phyloP scores from a whole-genome alignment of 23 red algal genomes.

The Gracilaria domingensis region DNA sequence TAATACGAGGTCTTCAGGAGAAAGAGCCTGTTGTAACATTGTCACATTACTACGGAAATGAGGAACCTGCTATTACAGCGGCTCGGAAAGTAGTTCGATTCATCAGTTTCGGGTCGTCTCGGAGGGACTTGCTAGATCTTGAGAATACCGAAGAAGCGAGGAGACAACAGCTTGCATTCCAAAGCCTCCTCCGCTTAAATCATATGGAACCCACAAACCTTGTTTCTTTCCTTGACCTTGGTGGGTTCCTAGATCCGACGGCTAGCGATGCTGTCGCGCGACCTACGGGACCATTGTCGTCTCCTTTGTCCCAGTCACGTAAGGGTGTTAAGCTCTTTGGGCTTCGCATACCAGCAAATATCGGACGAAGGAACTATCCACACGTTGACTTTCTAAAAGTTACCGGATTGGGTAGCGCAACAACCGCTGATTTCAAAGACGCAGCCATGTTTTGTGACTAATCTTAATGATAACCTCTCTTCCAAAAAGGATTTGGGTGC shows the following conservation, averaged over 20 bases:
- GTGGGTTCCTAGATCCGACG: conserved; percentile 77
- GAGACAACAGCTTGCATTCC: conserved; percentile 78
- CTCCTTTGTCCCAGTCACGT: conserved; percentile 68
- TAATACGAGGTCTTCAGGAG: conserved; percentile 74
- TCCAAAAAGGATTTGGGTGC: conserved; percentile 52
- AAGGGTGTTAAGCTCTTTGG: conserved; percentile 61
- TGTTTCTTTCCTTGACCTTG: conserved; percentile 64
- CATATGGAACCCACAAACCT: conserved; percentile 63
- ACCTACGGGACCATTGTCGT: conserved; percentile 70
- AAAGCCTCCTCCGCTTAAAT: conserved; percentile 63
- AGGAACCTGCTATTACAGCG: conserved; percentile 38
- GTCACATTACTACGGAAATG: conserved; percentile 31
- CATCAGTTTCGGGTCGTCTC: conserved; percentile 65
- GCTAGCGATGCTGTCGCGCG: conserved; percentile 71
- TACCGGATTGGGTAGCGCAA: conserved; percentile 75
- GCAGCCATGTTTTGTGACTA: conserved; percentile 52
- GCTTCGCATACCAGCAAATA: conserved; percentile 41
- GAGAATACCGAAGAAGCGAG: conserved; percentile 77
- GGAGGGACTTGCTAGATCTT: conserved; percentile 55
- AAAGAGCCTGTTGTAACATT: conserved; percentile 12
- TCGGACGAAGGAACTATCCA: conserved; percentile 62
- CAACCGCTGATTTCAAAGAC: conserved; percentile 76
- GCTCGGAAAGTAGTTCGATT: conserved; percentile 55
- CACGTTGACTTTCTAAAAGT: conserved; percentile 76
- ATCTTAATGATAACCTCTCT: conserved; percentile 26